These are phyloP conservation scores for Candida ponderosae DNA, from an alignment of 805 yeast species.

Conservation along the genomic window DNA sequence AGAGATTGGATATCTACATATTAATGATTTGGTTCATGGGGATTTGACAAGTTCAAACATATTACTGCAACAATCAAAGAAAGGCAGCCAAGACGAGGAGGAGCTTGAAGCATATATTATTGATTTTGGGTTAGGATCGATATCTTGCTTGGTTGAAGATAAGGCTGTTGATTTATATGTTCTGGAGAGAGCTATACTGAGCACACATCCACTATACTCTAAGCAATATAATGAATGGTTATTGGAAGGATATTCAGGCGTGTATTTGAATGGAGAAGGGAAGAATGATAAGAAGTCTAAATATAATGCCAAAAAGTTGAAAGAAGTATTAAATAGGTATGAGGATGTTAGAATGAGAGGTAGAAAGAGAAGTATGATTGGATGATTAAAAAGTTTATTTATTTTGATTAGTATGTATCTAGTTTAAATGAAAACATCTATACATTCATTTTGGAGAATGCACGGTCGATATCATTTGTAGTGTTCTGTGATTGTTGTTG, in stretches of 20 bases:
- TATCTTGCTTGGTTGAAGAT: conserved; percentile 73
- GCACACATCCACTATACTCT: conserved; percentile 81
- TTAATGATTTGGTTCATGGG: conserved; percentile 80
- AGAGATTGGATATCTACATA: conserved; percentile 64
- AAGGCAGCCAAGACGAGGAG: conserved; percentile 2
- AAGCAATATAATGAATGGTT: conserved; percentile 60
- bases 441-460: conserved; percentile 9
- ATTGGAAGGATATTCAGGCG: conserved; percentile 55
- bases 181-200: conserved; percentile 79
- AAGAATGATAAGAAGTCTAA: conserved; percentile 16
- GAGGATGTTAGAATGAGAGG: conserved; percentile 88
- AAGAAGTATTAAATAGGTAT: conserved; percentile 55
- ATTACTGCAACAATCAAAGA: conserved; percentile 43
- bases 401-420: not conserved
- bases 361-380: conserved; percentile 91
- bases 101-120: conserved; percentile 53
- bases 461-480: conserved; percentile 16
- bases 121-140: conserved; percentile 86
- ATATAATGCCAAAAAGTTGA: conserved; percentile 30
- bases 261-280: conserved; percentile 20
- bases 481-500: no score
- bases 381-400: conserved; percentile 27
- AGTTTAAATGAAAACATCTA: not conserved
- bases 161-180: conserved; percentile 97
- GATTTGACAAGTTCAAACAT: conserved; percentile 90